Percentiles rank a stretch among this genome's conserved stretches.
These are phyloP conservation scores for Sugiyamaella floridensis DNA, from an alignment of 805 yeast species.

Conservation along the genomic window DNA sequence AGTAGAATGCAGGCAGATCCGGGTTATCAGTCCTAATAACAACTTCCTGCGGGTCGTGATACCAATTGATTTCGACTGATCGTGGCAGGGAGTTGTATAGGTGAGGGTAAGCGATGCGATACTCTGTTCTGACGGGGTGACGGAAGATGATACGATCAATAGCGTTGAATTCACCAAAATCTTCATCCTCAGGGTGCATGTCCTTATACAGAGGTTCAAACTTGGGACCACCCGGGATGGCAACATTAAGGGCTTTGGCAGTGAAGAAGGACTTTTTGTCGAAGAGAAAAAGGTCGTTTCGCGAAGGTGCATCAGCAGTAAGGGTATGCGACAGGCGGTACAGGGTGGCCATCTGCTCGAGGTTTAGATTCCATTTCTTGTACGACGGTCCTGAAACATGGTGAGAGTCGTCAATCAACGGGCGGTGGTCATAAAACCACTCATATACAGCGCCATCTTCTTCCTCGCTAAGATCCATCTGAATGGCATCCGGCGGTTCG, in stretches of 20 bases:
- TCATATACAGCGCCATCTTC: constrained; percentile 57
- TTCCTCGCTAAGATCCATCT: constrained; percentile 53
- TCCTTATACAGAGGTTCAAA: constrained; percentile 80
- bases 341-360: constrained; percentile 56
- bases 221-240: constrained; percentile 93
- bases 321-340: constrained; percentile 67
- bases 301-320: constrained; percentile 48
- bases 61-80: constrained; percentile 54
- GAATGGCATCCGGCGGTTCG: constrained; percentile 67
- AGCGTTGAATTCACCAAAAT: constrained; percentile 83
- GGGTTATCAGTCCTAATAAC: constrained; percentile 42
- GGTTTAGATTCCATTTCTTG: constrained; percentile 57
- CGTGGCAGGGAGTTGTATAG: constrained; percentile 73
- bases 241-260: constrained; percentile 80
- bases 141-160: constrained; percentile 83
- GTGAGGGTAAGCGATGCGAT: constrained; percentile 79
- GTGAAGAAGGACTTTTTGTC: constrained; percentile 77
- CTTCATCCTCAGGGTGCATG: constrained; percentile 52
- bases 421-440: constrained; percentile 78
- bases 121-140: constrained; percentile 69
- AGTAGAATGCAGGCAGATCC: constrained; percentile 49
- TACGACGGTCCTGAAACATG: constrained; percentile 74
- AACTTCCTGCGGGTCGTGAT: constrained; percentile 56
- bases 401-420: constrained; percentile 51
- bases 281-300: constrained; percentile 63